Conservation (phyloP, 2,329 filamentous ascomycete genomes). For the Nemania diffusa region DNA sequence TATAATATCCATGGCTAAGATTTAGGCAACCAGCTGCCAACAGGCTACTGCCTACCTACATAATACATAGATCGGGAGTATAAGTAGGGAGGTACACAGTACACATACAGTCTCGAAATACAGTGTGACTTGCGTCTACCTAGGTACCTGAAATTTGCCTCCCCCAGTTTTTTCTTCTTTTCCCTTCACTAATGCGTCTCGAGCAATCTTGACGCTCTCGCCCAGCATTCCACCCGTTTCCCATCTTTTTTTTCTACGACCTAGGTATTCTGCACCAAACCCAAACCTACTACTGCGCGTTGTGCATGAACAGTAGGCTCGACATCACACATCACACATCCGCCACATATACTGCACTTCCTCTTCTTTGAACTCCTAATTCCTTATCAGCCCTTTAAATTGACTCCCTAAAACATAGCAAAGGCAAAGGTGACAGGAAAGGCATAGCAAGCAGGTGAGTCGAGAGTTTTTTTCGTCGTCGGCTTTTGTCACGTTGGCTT, state of each 20-base stretch:
- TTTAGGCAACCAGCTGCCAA: neutral
- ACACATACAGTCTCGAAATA: conserved; percentile 13
- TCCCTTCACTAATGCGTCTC: conserved; percentile 30
- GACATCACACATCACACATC: conserved; percentile 12
- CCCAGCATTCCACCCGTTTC: conserved; percentile 26
- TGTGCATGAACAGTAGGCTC: conserved; percentile 31
- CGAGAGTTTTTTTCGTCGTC: neutral
- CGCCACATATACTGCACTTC: neutral
- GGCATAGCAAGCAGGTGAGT: conserved; percentile 19
- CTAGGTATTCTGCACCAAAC: neutral
- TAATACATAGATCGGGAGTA: too few relatives aligned
- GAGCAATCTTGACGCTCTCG: conserved; percentile 7
- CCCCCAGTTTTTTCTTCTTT: conserved; percentile 41
- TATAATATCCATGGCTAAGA: neutral
- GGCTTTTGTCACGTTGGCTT: conserved; percentile 18
- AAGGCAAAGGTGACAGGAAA: neutral
- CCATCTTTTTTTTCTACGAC: conserved; percentile 14
- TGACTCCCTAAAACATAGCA: neutral
- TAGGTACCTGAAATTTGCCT: conserved; percentile 43
- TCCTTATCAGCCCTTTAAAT: neutral
- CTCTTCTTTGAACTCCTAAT: neutral
- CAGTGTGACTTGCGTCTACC: conserved; percentile 5
- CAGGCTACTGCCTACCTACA: neutral
- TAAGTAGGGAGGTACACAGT: too few relatives aligned
- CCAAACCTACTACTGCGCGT: conserved; percentile 24